phyloP scores from a whole-genome alignment of 257 asterid genomes.

The Jacaranda mimosifolia region DNA sequence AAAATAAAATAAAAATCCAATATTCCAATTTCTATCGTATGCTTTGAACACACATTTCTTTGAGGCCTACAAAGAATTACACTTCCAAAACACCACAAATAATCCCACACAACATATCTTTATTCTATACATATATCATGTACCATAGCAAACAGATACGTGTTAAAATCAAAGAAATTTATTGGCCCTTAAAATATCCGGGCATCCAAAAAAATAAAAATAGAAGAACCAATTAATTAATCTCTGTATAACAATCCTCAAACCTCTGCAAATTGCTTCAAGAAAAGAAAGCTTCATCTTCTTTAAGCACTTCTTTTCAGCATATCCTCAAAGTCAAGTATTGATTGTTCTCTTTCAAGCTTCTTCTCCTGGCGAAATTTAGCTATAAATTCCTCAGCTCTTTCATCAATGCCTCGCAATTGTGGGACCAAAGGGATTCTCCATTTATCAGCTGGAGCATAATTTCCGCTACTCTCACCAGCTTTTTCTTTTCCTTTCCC shows the following conservation, averaged over 20 bases:
- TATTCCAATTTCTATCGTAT: background rate
- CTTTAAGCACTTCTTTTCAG: conserved; percentile 59
- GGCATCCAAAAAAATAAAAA: conserved; percentile 4
- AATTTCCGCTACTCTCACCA: conserved; percentile 31
- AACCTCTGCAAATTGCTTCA: background rate
- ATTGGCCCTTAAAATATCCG: conserved; percentile 17
- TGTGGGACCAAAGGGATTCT: conserved; percentile 42
- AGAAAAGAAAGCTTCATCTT: background rate
- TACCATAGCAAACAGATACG: conserved; percentile 7
- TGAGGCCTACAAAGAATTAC: background rate
- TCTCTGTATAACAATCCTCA: conserved; percentile 2
- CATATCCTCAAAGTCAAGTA: conserved; percentile 73
- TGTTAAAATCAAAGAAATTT: background rate
- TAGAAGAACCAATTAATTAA: background rate
- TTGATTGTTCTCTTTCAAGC: conserved; percentile 72
- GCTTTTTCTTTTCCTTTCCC: conserved; percentile 24
- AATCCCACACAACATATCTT: background rate
- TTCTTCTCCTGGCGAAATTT: conserved; percentile 64
- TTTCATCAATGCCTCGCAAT: conserved; percentile 60
- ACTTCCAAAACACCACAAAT: background rate
- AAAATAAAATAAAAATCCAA: background rate
- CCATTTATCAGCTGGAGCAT: conserved; percentile 37
- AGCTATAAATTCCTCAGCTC: conserved; percentile 65
- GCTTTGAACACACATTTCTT: background rate
- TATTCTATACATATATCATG: background rate